Conservation (phyloP, 1,139 yeast genomes). For the Zygotorulaspora mrakii region DNA sequence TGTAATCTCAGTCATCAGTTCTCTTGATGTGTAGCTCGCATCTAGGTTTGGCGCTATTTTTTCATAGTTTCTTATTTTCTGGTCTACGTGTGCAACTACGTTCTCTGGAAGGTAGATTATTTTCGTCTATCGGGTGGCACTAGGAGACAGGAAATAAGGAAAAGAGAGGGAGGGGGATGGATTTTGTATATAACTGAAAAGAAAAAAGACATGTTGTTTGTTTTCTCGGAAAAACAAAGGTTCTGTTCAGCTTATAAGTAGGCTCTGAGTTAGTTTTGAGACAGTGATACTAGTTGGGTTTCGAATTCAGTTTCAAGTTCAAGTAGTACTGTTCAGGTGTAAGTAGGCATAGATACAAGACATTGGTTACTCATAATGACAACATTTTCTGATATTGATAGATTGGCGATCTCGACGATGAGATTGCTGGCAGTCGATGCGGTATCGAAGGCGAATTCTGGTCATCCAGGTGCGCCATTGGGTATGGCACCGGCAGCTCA, state of each 20-base stretch:
- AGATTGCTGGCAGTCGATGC: slow-evolving; percentile 89
- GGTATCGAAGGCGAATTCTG: slow-evolving; percentile 86
- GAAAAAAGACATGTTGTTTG: neutral
- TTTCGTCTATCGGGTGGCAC: neutral
- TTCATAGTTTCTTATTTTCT: neutral
- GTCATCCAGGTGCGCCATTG: slow-evolving; percentile 99
- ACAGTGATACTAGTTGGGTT: no score
- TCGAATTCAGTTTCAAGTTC: no score
- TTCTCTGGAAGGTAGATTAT: neutral
- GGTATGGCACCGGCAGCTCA: slow-evolving; percentile 93
- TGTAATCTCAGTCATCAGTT: no score
- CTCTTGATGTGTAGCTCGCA: no score
- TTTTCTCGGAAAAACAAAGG: neutral
- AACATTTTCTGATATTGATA: slow-evolving; percentile 54
- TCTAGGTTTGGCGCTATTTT: neutral
- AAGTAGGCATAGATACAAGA: slow-evolving; percentile 1
- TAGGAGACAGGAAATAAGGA: neutral
- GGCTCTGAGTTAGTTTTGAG: no score
- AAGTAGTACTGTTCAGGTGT: no score
- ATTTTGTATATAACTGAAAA: slow-evolving; percentile 1
- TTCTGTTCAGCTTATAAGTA: neutral
- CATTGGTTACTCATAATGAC: slow-evolving; percentile 18
- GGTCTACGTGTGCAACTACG: slow-evolving; percentile 1
- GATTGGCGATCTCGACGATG: slow-evolving; percentile 78
- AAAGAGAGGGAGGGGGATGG: neutral